Base-by-base conservation (phyloP, 139 green algal genomes). In the Desmodesmus armatus region DNA sequence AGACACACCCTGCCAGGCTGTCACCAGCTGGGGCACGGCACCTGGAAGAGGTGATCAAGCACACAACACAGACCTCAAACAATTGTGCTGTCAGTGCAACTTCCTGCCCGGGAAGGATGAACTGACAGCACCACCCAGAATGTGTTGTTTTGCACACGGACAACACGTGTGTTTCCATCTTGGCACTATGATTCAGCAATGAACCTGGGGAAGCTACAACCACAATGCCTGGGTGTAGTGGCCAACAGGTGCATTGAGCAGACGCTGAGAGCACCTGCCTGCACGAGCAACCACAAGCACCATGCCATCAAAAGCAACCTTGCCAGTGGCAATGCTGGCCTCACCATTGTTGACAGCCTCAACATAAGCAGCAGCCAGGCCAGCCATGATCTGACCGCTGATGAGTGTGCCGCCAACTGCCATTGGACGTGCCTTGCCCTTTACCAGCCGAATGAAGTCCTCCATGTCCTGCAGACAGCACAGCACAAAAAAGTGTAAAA, bases 331-430 rank as follows among this genome's bases (percentile, higher is more conserved):
- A 75, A 5, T 49, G 66, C 19, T 31, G 37, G 27, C 29, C 5
- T 33, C n/a, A 82, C 96, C 96, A 9, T 91, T 72, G 88, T 99
- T 99, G 88, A 99, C 94, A 39, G 95, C 96, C 0, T 88, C 84
- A 17, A 96, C 91, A 83, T 96, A 98, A 1, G 93, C 94, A 69
- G 78, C 35, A 5, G 85, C 70, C 71, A 97, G 87, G 44, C 58
- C 66, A 21, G 86, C 84, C 39, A 91, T 78, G 23, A 78, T 82
- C 21, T 60, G 71, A n/a, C 90, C 88, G 2, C 87, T 96, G 43
- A 99, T 84, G 35, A 93, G 88, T 7, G 74, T 83, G 75, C 67
- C 88, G 9, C 89, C 90, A 66, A 98, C 80, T 25, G 69, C 78
- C 82, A 97, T 95, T 73, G 94, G 94, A 77, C 88, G 87, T 17